phyloP scores from a whole-genome alignment of 2,329 filamentous ascomycete species.

The Neonectria punicea region DNA sequence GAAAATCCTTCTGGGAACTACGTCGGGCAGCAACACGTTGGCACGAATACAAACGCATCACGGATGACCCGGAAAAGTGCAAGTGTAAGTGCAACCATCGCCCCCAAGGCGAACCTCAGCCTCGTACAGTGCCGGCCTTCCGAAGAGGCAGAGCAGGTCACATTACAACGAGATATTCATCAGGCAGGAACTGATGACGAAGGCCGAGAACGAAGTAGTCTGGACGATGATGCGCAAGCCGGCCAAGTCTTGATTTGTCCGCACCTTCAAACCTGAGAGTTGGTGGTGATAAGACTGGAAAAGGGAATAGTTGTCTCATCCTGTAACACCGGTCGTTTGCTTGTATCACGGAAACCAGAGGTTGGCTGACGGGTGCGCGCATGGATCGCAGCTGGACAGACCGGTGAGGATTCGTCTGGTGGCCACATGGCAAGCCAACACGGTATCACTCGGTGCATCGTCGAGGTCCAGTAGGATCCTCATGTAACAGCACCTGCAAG shows the following conservation, averaged over 20 bases:
- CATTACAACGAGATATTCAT: background rate
- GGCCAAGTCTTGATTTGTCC: background rate
- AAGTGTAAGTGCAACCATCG: background rate
- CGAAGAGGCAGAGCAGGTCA: background rate
- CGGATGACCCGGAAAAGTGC: slow-evolving; percentile 8
- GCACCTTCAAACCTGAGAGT: background rate
- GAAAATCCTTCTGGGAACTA: background rate
- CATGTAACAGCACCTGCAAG: slow-evolving; percentile 6
- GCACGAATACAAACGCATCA: background rate
- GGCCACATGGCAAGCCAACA: slow-evolving; percentile 8
- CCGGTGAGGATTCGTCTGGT: background rate
- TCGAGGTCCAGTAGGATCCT: slow-evolving; percentile 8
- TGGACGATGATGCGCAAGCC: background rate
- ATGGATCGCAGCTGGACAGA: background rate
- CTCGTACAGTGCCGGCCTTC: background rate
- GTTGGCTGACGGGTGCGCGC: background rate
- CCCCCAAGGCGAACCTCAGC: slow-evolving; percentile 9
- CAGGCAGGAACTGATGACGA: background rate
- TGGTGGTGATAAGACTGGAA: background rate
- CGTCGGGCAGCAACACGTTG: background rate
- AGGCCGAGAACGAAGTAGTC: no score
- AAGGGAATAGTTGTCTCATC: background rate
- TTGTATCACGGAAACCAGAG: background rate
- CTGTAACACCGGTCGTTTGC: slow-evolving; percentile 3
- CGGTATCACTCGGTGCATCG: slow-evolving; percentile 7